These are phyloP conservation scores for Aspergillus luchuensis DNA, from an alignment of 2,329 filamentous ascomycete species.

Conservation along the genomic window DNA sequence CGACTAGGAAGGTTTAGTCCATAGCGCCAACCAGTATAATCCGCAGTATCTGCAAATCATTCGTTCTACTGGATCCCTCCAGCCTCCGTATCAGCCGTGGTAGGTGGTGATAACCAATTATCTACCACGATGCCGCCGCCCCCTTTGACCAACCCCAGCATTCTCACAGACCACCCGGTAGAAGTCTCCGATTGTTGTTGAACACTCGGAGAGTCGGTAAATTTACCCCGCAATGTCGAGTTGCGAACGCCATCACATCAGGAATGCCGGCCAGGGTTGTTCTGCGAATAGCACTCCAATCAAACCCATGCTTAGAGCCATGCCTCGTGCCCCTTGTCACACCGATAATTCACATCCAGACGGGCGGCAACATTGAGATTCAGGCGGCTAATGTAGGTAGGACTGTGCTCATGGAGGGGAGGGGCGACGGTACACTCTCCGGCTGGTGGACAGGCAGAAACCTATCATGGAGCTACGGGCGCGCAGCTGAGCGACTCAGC, in stretches of 20 bases:
- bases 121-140: background rate
- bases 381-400: background rate
- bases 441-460: conserved; percentile 1
- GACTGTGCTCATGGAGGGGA: background rate
- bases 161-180: conserved; percentile 4
- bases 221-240: conserved; percentile 20
- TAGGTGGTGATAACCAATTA: background rate
- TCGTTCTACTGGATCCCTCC: background rate
- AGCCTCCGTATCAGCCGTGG: background rate
- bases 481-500: conserved; percentile 4
- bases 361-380: background rate
- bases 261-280: conserved; percentile 7
- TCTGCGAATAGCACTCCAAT: conserved; percentile 8
- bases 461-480: conserved; percentile 3
- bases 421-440: conserved; percentile 3
- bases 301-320: conserved; percentile 1
- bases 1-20: too few species aligned
- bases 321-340: conserved; percentile 2
- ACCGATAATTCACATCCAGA: conserved; percentile 7
- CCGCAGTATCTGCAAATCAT: conserved; percentile 15
- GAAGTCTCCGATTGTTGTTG: conserved; percentile 8
- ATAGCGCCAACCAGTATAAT: background rate
- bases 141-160: background rate
- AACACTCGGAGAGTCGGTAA: background rate
- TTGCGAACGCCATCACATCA: background rate